Conservation (phyloP, 768 basidiomycete genomes). For the Lactarius sp. region DNA sequence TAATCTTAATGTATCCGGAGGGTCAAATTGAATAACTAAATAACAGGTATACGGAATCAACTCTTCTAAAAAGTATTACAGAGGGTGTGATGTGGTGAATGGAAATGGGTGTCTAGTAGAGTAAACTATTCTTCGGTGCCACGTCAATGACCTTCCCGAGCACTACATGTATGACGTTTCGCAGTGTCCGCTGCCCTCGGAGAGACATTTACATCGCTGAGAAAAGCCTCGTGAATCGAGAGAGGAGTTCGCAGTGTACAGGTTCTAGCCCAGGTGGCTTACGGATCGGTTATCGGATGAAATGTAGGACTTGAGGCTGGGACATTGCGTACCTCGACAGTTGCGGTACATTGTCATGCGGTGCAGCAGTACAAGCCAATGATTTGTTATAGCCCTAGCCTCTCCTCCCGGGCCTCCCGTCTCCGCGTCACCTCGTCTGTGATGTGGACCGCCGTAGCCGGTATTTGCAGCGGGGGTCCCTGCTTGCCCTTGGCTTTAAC, state of each 20-base stretch:
- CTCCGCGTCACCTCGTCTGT: slow-evolving; percentile 34
- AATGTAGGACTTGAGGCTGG: not conserved
- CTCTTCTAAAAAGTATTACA: not conserved
- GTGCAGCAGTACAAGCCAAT: not conserved
- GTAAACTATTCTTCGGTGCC: not conserved
- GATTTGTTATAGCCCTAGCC: slow-evolving; percentile 29
- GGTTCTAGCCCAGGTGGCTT: not conserved
- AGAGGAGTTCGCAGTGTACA: not conserved
- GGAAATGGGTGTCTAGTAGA: not conserved
- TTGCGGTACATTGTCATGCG: not conserved
- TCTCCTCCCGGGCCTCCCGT: slow-evolving; percentile 34
- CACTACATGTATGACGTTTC: not conserved
- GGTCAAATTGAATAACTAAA: not conserved
- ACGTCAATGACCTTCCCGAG: not conserved
- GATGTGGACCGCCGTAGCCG: slow-evolving; percentile 22
- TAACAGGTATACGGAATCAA: slow-evolving; percentile 11
- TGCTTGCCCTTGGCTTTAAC: slow-evolving; percentile 19
- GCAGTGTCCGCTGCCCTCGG: not conserved
- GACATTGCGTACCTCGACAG: not conserved
- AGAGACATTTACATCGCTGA: not conserved
- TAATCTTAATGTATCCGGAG: not conserved
- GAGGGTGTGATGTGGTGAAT: not conserved
- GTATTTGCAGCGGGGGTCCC: not conserved
- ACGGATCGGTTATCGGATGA: not conserved
- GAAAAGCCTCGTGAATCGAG: too few relatives aligned